Base-by-base conservation (phyloP, 2,329 filamentous ascomycete genomes). In the Pseudocercospora musae region DNA sequence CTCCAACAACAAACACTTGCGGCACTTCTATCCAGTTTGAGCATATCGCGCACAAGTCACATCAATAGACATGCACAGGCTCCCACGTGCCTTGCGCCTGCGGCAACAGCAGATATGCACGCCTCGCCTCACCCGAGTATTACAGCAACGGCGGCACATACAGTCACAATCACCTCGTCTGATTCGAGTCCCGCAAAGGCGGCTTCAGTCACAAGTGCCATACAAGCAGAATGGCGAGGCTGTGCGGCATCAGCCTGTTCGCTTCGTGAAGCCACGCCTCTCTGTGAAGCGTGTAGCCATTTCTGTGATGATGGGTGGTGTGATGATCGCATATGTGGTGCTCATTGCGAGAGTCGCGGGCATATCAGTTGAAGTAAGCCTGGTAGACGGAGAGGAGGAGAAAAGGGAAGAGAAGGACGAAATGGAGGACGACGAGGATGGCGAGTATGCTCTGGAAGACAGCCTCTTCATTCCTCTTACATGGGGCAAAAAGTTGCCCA, bases 381-480 rank as follows among this genome's bases (percentile, higher is more conserved):
- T 37, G 3, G 29, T 23, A 13, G 29, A 54, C 9, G 52, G 21
- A 20, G 52, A 67, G 33, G 68, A 68, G 4, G 62, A 67, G 25
- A 65, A 66, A 27, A 67, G 66, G 9, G 62, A 67, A 20, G 66
- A 68, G 9, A 64, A 65, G 20, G 60, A 66, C 11, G 52, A 58
- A 23, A 60, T 60, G 6, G 65, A 62, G 21, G 59, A 56, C 8
- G 69, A 73, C 5, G 73, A 72, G 1, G 70, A 73, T 7, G 73
- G 73, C 1, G 74, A 73, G 48, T 75, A 67, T 58, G 71, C 69
- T 21, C 72, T 71, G 49, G 75, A 77, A 21, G 73, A 75, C 55
- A 70, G 77, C 13, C 62, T 79, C 15, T 84, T 84, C 72, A 77
- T 84, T 27, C 81, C 82, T 21, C 72, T 83, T 23, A 79, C 80